Evolutionary conservation across 1,284 basidiomycete species (phyloP).

Genomic region (Chondrostereum purpureum): DNA sequence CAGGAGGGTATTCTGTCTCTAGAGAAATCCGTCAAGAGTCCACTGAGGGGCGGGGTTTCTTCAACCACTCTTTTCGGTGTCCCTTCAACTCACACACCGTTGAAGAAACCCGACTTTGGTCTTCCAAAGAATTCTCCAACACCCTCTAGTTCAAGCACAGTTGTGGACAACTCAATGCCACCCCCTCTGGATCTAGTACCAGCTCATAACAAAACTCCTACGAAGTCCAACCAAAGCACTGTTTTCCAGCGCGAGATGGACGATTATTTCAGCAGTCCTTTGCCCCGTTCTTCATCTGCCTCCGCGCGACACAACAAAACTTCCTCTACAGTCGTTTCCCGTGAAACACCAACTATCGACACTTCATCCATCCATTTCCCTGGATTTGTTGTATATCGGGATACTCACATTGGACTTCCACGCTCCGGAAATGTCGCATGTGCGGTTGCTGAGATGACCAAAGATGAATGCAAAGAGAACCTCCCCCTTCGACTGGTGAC

Average conservation of each 20-base stretch:
- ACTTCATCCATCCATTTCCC: slow-evolving; percentile 65
- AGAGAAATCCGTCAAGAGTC: slow-evolving; percentile 27
- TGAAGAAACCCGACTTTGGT: slow-evolving; percentile 48
- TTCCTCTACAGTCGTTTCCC: slow-evolving; percentile 31
- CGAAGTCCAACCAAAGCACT: slow-evolving; percentile 2
- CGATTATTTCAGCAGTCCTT: slow-evolving; percentile 17
- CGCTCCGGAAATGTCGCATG: slow-evolving; percentile 14
- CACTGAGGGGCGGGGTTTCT: slow-evolving; percentile 21
- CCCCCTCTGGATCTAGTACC: slow-evolving; percentile 14
- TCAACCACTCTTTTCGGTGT: slow-evolving; percentile 28
- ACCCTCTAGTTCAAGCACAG: slow-evolving; percentile 8
- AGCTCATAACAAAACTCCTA: slow-evolving; percentile 17
- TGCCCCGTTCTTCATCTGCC: slow-evolving; percentile 7
- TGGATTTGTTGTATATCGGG: slow-evolving; percentile 59
- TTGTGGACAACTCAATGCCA: slow-evolving; percentile 3
- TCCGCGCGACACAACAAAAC: slow-evolving; percentile 11
- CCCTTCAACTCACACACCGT: slow-evolving; percentile 39
- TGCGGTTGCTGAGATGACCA: slow-evolving; percentile 16
- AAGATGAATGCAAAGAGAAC: slow-evolving; percentile 50
- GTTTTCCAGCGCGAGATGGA: slow-evolving; percentile 15
- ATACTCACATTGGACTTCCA: slow-evolving; percentile 35
- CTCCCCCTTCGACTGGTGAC: slow-evolving; percentile 32
- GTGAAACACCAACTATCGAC: slow-evolving; percentile 39
- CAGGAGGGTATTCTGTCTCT: slow-evolving; percentile 44
- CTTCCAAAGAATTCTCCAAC: slow-evolving; percentile 22